Percentiles rank a stretch among this genome's conserved stretches.
Evolutionary conservation across 2,329 filamentous ascomycete genomes (phyloP).

Genomic region (Xylaria sp.): DNA sequence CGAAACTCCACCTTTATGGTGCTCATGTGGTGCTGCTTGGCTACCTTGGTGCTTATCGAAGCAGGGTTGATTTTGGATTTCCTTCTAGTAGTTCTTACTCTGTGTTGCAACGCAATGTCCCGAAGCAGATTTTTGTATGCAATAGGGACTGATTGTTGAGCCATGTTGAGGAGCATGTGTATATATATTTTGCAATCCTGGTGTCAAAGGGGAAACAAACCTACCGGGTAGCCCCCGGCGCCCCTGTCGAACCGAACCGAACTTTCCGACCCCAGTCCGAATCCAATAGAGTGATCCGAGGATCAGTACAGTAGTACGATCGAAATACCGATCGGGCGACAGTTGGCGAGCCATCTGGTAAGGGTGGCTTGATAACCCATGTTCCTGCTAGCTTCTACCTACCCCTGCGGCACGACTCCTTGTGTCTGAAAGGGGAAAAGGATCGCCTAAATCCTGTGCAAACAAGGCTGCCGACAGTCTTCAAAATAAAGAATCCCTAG

Average conservation of each 20-base stretch:
- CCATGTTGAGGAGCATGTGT: background rate
- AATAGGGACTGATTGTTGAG: background rate
- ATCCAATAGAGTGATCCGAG: no score
- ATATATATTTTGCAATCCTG: background rate
- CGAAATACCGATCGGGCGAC: background rate
- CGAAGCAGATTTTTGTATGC: background rate
- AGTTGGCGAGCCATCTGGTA: constrained; percentile 5
- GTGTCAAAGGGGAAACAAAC: background rate
- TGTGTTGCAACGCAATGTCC: background rate
- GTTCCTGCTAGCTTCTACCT: background rate
- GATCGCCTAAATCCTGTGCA: background rate
- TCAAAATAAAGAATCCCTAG: background rate
- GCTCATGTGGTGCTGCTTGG: background rate
- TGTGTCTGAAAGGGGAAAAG: constrained; percentile 4
- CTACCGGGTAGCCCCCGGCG: background rate
- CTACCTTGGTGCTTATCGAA: no score
- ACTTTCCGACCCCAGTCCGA: background rate
- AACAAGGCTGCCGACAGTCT: constrained; percentile 1
- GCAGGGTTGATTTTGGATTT: background rate
- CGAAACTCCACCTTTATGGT: constrained; percentile 4
- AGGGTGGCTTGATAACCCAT: background rate
- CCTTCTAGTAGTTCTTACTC: background rate
- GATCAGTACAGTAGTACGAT: no score
- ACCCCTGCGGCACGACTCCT: background rate
- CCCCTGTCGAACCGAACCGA: background rate